Evolutionary conservation across 1,284 basidiomycete species (phyloP), one percentile per base, ranked within the genome.

Genomic region (Pseudozyma sp.): DNA sequence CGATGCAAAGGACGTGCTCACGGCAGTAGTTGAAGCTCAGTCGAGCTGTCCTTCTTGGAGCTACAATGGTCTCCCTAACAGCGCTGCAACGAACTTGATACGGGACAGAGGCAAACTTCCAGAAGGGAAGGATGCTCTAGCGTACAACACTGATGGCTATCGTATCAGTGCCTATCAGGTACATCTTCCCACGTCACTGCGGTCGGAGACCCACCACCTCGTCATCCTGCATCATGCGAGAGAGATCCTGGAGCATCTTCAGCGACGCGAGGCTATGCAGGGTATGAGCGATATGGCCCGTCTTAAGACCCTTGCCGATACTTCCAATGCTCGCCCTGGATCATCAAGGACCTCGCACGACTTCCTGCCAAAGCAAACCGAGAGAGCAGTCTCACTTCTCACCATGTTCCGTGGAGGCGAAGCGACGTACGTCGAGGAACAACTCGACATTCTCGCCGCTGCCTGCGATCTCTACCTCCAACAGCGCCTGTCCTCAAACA

Each of bases 361-460:
- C 5, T 59, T 46, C 17, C 46, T 48, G 0, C 37, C 67, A 10
- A 52, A 48, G 7, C 54, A 57, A 4, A 75, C 62, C 2, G 73
- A 75, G 11, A 59, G 33, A 4, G 69, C 62, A 16, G 33, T 75
- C 6, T 63, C 57, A 4, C 42, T 66, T 30, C 65, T 78, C 10
- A 59, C 74, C 14, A 70, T 73, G 69, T 76, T 78, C 17, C 56
- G 69, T 9, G 74, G 69, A 37, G 76, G 76, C 24, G 72, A 75
- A 17, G 43, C 34, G 7, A 40, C 53, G 0, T 61, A 56, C 39
- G 56, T 78, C 30, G 48, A 65, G 7, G n/a, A 55, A 1, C 60
- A 76, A 50, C 56, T 78, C 14, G 74, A 78, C 31, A 29, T 71
- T 7, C 55, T 75, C 5, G 65, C 76, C 3, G 65, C 68, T 5